Evolutionary conservation across 2,329 filamentous ascomycete genomes (phyloP), one percentile per base, ranked within the genome.

Genomic region (Stagonosporopsis rhizophila): DNA sequence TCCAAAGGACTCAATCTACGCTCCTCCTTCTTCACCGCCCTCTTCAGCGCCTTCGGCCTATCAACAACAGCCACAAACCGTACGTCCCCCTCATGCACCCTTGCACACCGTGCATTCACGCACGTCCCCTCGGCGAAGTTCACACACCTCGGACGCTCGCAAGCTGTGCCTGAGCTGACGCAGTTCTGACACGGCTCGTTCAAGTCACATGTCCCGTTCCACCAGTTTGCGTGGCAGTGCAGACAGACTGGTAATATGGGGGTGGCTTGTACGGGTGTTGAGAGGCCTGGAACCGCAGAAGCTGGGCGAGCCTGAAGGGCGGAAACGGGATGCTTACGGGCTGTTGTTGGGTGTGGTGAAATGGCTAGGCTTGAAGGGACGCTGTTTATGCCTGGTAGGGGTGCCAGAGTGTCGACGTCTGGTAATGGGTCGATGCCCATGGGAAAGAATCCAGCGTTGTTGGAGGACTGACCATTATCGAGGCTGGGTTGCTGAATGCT

Each of bases 111-210:
- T 3, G 35, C 12, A 9, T 15, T 42, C 28, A 14, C 9, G 12
- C 28, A 30, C 4, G 7, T 30, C 12, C 28, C 28, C 9, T 4
- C 9, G 7, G 28, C 28, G 28, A 2, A 32, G 22, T 19, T 44
- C 6, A 44, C 4, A 17, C 56, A 58, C 15, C 11, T 35, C 3
- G 40, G 34, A 15, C 56, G 56, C 20, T 53, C 34, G 37, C 56
- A 58, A 2, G 17, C 4, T 14, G 8, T 35, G 6, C 30, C n/a
- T 1, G 20, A 28, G 6, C 25, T 14, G 2, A 25, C 12, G 42
- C 56, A 59, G 44, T 59, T 59, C 25, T 30, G 37, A 23, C 56
- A 59, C 19, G 56, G 46, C 32, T 55, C 56, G 8, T 47, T 44
- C 4, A 15, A 32, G 11, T 59, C 52, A 28, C 52, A 59, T 1